Percentiles rank a stretch among this genome's conserved stretches.
Evolutionary conservation across 140 eudicot genomes (phyloP).

Genomic region (Bidens hawaiensis): DNA sequence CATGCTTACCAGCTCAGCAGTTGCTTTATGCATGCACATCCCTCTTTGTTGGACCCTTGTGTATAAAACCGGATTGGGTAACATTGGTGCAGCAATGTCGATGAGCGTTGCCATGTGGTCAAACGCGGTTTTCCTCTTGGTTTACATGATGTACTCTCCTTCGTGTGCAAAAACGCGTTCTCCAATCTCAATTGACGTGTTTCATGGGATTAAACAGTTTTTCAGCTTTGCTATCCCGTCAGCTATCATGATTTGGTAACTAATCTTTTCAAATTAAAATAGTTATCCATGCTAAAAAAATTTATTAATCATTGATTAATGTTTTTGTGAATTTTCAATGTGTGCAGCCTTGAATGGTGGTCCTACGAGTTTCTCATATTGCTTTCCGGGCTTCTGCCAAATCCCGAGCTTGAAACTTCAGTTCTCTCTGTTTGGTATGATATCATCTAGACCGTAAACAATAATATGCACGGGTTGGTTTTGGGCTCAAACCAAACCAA

Average conservation of each 20-base stretch:
- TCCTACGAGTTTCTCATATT: constrained; percentile 63
- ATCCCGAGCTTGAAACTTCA: constrained; percentile 75
- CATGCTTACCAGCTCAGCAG: constrained; percentile 54
- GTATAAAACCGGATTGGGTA: constrained; percentile 51
- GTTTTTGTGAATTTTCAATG: background rate
- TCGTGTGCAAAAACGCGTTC: background rate
- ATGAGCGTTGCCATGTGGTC: constrained; percentile 65
- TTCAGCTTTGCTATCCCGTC: constrained; percentile 67
- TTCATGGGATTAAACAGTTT: constrained; percentile 59
- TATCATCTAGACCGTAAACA: no score
- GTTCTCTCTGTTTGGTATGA: constrained; percentile 71
- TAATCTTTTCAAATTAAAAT: background rate
- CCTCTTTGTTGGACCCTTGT: constrained; percentile 75
- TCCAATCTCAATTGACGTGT: background rate
- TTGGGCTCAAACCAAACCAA: no score
- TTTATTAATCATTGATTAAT: background rate
- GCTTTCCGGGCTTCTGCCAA: constrained; percentile 66
- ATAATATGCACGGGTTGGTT: no score
- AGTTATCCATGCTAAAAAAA: no score
- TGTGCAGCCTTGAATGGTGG: constrained; percentile 62
- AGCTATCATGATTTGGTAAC: constrained; percentile 80
- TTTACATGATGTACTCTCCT: background rate
- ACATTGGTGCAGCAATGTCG: constrained; percentile 69
- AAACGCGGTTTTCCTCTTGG: constrained; percentile 38
- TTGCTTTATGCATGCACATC: constrained; percentile 52